phyloP scores from a whole-genome alignment of 1,284 basidiomycete genomes.

The Singerocomus rubriflavus region DNA sequence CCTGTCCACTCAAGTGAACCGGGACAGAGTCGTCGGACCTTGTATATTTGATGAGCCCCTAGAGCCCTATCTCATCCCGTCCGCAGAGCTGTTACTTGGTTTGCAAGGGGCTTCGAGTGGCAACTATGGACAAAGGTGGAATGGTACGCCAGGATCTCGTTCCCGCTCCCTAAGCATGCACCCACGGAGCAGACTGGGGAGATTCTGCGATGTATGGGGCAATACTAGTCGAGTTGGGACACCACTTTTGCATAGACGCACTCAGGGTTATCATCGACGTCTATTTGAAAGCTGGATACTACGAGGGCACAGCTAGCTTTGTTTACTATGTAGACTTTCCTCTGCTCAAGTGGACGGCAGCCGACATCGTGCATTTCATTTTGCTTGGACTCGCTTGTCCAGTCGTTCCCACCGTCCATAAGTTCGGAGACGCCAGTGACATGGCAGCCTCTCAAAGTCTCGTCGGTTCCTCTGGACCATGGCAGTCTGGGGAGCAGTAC shows the following conservation, averaged over 20 bases:
- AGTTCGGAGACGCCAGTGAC: not conserved
- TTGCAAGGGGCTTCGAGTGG: conserved; percentile 46
- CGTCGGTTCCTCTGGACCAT: conserved; percentile 11
- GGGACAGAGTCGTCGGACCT: conserved; percentile 61
- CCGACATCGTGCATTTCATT: not conserved
- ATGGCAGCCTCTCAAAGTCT: conserved; percentile 20
- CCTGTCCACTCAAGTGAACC: conserved; percentile 48
- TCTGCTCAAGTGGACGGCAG: not conserved
- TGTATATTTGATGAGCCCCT: conserved; percentile 60
- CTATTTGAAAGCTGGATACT: too few relatives aligned
- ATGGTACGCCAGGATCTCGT: conserved; percentile 40
- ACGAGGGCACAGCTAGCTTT: not conserved
- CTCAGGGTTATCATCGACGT: too few relatives aligned
- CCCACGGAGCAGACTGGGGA: conserved; percentile 47
- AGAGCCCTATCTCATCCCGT: conserved; percentile 14
- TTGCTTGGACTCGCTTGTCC: not conserved
- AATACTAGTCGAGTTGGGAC: conserved; percentile 64
- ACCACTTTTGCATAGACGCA: conserved; percentile 48
- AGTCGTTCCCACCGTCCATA: conserved; percentile 11
- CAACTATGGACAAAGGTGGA: conserved; percentile 41
- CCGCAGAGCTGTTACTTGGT: not conserved
- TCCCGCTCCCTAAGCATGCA: conserved; percentile 17
- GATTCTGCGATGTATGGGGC: conserved; percentile 66
- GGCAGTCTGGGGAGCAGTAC: conserved; percentile 23
- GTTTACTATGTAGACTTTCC: not conserved